Conservation (phyloP, 2,329 filamentous ascomycete genomes). For the Penicillium sp. region DNA sequence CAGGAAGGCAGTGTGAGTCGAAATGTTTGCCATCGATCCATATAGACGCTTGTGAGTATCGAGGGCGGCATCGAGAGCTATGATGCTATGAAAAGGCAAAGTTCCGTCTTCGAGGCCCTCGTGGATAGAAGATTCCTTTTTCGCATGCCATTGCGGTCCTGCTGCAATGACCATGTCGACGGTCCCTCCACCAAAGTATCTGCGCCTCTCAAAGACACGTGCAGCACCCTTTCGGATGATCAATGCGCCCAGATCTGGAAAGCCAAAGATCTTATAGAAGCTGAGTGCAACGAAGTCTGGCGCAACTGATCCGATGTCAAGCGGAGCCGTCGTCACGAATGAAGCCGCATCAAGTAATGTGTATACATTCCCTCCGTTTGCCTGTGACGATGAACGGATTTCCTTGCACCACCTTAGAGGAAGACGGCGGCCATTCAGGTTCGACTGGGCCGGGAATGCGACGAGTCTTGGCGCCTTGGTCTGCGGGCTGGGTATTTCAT, state of each 20-base stretch:
- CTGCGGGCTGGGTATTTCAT: slow-evolving; percentile 30
- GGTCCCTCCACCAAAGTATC: slow-evolving; percentile 92
- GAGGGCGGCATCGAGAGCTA: slow-evolving; percentile 77
- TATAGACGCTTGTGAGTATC: slow-evolving; percentile 69
- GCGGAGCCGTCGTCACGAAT: slow-evolving; percentile 71
- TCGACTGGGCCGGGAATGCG: slow-evolving; percentile 88
- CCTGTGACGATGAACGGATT: slow-evolving; percentile 43
- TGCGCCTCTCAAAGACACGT: slow-evolving; percentile 64
- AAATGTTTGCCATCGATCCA: slow-evolving; percentile 68
- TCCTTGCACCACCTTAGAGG: slow-evolving; percentile 68
- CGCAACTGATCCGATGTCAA: slow-evolving; percentile 69
- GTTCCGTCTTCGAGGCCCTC: slow-evolving; percentile 89
- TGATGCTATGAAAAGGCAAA: slow-evolving; percentile 83
- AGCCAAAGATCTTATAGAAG: slow-evolving; percentile 98
- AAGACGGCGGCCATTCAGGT: slow-evolving; percentile 80
- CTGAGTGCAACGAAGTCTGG: slow-evolving; percentile 88
- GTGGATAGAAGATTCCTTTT: slow-evolving; percentile 72
- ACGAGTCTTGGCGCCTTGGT: slow-evolving; percentile 55
- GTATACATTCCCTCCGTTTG: slow-evolving; percentile 51
- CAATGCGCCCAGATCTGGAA: slow-evolving; percentile 84
- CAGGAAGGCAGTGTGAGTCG: slow-evolving; percentile 70
- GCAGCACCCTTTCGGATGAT: slow-evolving; percentile 75
- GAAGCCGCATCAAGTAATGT: slow-evolving; percentile 84
- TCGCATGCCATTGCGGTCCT: slow-evolving; percentile 81
- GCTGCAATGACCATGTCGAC: slow-evolving; percentile 82